phyloP scores from a whole-genome alignment of 73 alveolate genomes.

The Paramecium pentaurelia region DNA sequence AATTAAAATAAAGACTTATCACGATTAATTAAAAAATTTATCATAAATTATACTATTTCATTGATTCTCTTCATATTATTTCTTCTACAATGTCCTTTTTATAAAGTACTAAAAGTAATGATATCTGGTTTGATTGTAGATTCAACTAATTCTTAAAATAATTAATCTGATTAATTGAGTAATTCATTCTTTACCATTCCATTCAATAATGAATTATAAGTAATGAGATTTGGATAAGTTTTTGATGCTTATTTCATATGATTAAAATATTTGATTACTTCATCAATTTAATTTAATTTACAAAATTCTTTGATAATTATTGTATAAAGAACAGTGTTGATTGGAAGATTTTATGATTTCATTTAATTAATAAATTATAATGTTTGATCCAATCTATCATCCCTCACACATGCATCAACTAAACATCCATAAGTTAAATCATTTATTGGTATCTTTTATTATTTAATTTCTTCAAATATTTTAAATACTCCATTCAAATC shows the following conservation, averaged over 20 bases:
- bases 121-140: slow-evolving; percentile 75
- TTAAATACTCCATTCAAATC: slow-evolving; percentile 26
- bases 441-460: slow-evolving; percentile 65
- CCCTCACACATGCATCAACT: slow-evolving; percentile 50
- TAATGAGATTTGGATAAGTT: slow-evolving; percentile 83
- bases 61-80: slow-evolving; percentile 75
- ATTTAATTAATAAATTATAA: neutral
- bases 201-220: slow-evolving; percentile 87
- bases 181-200: slow-evolving; percentile 85
- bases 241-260: slow-evolving; percentile 65
- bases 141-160: slow-evolving; percentile 83
- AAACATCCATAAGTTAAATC: slow-evolving; percentile 51
- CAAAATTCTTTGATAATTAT: slow-evolving; percentile 39
- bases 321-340: slow-evolving; percentile 24
- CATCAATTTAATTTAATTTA: slow-evolving; percentile 25
- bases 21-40: neutral
- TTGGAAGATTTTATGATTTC: neutral
- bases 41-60: neutral
- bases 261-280: slow-evolving; percentile 31
- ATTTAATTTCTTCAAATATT: slow-evolving; percentile 29
- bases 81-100: slow-evolving; percentile 87
- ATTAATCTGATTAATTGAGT: slow-evolving; percentile 75
- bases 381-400: slow-evolving; percentile 17
- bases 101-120: slow-evolving; percentile 91
- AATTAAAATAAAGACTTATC: slow-evolving; percentile 5